Evolutionary conservation across 495 filamentous ascomycete genomes (phyloP).

Genomic region (Podospora fimiseda): DNA sequence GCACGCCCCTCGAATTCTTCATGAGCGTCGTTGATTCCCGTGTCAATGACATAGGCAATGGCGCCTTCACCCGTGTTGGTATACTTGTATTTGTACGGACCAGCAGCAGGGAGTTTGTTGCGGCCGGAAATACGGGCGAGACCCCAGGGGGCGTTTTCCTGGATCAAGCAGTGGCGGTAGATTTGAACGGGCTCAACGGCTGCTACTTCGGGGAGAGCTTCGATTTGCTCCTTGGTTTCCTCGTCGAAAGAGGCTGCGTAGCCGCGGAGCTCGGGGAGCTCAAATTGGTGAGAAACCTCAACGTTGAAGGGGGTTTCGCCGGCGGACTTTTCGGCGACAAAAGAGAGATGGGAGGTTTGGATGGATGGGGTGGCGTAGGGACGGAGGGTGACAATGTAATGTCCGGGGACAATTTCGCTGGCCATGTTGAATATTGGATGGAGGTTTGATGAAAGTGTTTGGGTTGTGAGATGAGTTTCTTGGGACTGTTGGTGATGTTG

Average conservation of each 20-base stretch:
- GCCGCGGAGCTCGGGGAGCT: constrained; percentile 1
- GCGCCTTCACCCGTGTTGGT: constrained; percentile 44
- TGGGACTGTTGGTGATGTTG: too few species aligned
- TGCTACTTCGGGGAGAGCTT: constrained; percentile 2
- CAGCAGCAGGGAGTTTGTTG: constrained; percentile 33
- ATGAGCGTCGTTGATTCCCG: constrained; percentile 40
- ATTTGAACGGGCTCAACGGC: constrained; percentile 40
- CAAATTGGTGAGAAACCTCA: neutral
- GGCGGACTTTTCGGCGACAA: neutral
- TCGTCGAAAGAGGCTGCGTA: constrained; percentile 2
- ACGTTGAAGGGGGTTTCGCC: neutral
- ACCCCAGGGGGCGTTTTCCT: constrained; percentile 51
- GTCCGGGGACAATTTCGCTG: neutral
- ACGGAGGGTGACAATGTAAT: constrained; percentile 4
- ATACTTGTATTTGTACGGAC: constrained; percentile 50
- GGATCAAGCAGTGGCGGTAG: constrained; percentile 36
- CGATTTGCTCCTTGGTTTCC: neutral
- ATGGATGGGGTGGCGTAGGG: neutral
- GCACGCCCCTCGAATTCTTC: constrained; percentile 24
- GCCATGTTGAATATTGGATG: neutral
- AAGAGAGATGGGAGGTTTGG: neutral
- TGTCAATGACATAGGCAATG: constrained; percentile 51
- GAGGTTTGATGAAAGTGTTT: neutral
- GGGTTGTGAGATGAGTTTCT: too few species aligned
- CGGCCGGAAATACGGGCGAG: constrained; percentile 46